phyloP scores from a whole-genome alignment of 306 rosid species.

The Betula pendula region DNA sequence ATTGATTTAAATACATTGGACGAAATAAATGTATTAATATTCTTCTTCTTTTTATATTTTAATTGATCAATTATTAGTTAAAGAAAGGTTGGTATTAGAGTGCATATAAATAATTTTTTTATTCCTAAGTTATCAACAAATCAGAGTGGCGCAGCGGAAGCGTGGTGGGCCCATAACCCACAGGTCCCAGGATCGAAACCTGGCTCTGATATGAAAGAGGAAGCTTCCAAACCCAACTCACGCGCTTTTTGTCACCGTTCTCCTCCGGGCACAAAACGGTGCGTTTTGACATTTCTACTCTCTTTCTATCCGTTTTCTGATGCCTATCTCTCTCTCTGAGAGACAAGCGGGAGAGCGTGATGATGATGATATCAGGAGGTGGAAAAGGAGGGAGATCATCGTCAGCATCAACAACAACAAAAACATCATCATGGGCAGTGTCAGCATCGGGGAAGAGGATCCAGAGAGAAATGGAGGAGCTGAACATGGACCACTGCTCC shows the following conservation, averaged over 20 bases:
- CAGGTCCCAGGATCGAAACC: constrained; percentile 57
- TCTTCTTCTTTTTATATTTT: too few relatives aligned
- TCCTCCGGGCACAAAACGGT: background rate
- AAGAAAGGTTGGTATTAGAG: too few relatives aligned
- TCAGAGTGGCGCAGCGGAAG: constrained; percentile 57
- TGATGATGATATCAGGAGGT: constrained; percentile 41
- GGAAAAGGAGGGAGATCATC: constrained; percentile 37
- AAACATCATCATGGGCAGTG: constrained; percentile 55
- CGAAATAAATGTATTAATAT: too few relatives aligned
- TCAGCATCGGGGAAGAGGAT: constrained; percentile 87
- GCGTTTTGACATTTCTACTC: background rate
- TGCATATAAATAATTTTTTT: rapidly evolving
- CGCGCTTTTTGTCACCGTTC: too few relatives aligned
- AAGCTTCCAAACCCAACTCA: too few relatives aligned
- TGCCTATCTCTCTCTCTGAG: too few relatives aligned
- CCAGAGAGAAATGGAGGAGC: constrained; percentile 82
- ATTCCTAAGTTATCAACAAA: rapidly evolving
- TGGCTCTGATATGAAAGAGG: constrained; percentile 31
- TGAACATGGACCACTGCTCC: constrained; percentile 69
- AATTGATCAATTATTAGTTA: too few relatives aligned
- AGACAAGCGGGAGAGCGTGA: background rate
- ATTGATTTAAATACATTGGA: too few relatives aligned
- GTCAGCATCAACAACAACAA: background rate
- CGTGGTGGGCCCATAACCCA: constrained; percentile 54
- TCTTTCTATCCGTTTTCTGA: too few relatives aligned